phyloP scores from a whole-genome alignment of 345 rosid genomes.

The Salix brachista region DNA sequence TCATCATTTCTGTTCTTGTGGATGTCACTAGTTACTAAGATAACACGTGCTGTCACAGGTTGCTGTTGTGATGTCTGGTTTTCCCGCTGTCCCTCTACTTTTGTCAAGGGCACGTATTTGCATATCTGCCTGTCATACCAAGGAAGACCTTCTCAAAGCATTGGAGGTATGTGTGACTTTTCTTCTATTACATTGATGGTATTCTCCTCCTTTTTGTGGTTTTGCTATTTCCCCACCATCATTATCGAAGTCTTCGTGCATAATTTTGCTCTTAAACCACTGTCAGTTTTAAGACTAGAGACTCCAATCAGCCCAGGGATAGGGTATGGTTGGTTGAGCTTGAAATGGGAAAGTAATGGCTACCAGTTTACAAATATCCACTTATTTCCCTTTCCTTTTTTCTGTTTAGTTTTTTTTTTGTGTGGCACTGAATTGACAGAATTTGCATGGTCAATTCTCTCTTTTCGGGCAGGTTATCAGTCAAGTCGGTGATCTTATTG shows the following conservation, averaged over 20 bases:
- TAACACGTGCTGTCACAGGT: slow-evolving; percentile 13
- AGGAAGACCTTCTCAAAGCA: slow-evolving; percentile 65
- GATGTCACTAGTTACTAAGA: neutral
- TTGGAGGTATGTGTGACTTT: slow-evolving; percentile 42
- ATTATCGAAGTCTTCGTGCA: neutral
- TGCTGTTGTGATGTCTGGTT: slow-evolving; percentile 16
- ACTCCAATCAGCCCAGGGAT: neutral
- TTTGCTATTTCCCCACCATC: neutral
- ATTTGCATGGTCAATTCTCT: neutral
- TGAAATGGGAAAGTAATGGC: neutral
- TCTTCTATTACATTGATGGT: neutral
- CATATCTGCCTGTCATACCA: slow-evolving; percentile 72
- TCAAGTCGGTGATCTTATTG: slow-evolving; percentile 68
- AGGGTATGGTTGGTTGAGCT: neutral
- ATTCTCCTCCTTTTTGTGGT: neutral
- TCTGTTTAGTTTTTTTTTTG: neutral
- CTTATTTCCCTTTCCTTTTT: neutral
- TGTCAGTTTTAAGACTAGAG: neutral
- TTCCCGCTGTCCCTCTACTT: slow-evolving; percentile 34
- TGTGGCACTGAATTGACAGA: neutral
- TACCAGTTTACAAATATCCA: neutral
- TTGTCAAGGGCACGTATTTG: slow-evolving; percentile 86
- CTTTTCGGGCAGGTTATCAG: slow-evolving; percentile 56
- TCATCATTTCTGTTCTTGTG: neutral
- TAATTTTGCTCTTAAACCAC: neutral